These are phyloP conservation scores for Nigrograna mackinnonii DNA, from an alignment of 2,329 filamentous ascomycete genomes.

Conservation along the genomic window DNA sequence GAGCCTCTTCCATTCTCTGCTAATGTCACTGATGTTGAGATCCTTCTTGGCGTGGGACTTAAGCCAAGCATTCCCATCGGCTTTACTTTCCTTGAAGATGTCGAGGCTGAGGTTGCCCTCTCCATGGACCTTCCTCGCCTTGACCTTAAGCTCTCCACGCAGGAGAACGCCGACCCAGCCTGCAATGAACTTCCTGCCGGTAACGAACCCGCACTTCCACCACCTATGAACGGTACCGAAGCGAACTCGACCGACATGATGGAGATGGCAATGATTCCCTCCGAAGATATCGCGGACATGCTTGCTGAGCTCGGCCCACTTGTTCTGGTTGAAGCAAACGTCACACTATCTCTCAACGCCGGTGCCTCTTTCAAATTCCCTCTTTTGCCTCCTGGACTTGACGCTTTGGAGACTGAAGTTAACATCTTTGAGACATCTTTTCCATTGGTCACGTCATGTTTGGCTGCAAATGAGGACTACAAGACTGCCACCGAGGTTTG, in stretches of 20 bases:
- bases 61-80: constrained; percentile 38
- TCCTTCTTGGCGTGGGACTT: constrained; percentile 32
- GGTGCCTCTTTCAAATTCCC: constrained; percentile 22
- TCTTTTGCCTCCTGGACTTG: constrained; percentile 17
- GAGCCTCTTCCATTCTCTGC: constrained; percentile 37
- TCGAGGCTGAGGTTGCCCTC: constrained; percentile 28
- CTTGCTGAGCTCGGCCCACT: constrained; percentile 9
- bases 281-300: neutral
- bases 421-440: constrained; percentile 25
- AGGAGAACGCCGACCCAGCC: constrained; percentile 15
- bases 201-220: neutral
- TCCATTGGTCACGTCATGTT: constrained; percentile 21
- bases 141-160: constrained; percentile 27
- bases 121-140: constrained; percentile 37
- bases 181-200: constrained; percentile 18
- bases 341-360: constrained; percentile 23
- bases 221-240: neutral
- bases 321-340: constrained; percentile 27
- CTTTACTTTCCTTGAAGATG: constrained; percentile 33
- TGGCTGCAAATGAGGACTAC: constrained; percentile 9
- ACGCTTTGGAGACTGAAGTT: constrained; percentile 11
- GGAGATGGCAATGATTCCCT: constrained; percentile 1
- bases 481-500: constrained; percentile 11
- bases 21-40: constrained; percentile 26
- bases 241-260: neutral